Evolutionary conservation across 345 rosid species (phyloP).

Genomic region (Citrus australasica): DNA sequence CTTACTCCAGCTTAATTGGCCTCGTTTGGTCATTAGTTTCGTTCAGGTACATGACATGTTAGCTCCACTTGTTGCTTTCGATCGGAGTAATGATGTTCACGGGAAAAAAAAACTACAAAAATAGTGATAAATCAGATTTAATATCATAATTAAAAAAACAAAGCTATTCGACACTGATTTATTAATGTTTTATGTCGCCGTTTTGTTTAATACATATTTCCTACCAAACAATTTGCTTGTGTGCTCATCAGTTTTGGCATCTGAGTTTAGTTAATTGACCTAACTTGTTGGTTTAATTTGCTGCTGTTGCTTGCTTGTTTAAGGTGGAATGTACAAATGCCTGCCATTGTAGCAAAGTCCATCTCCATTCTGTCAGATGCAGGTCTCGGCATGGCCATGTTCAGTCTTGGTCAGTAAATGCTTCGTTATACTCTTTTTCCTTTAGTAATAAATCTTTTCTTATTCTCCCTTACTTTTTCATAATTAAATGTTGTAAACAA

Average conservation of each 20-base stretch:
- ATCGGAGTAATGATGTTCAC: too few relatives aligned
- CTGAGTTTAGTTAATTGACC: constrained; percentile 5
- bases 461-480: constrained; percentile 23
- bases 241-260: constrained; percentile 2
- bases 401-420: constrained; percentile 93
- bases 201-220: too few relatives aligned
- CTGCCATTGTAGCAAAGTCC: constrained; percentile 91
- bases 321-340: constrained; percentile 96
- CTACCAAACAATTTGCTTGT: too few relatives aligned
- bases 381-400: constrained; percentile 99
- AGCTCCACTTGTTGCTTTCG: background rate
- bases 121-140: too few relatives aligned
- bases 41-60: constrained; percentile 47
- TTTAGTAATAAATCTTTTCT: constrained; percentile 6
- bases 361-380: constrained; percentile 99
- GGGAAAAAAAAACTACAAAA: too few relatives aligned
- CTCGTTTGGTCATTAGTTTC: constrained; percentile 90
- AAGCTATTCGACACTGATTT: too few relatives aligned
- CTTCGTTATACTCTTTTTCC: background rate
- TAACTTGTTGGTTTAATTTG: background rate
- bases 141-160: too few relatives aligned
- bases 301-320: constrained; percentile 8
- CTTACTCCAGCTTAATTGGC: constrained; percentile 94
- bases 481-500: constrained; percentile 31
- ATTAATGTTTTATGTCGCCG: too few relatives aligned